phyloP scores from a whole-genome alignment of 805 yeast genomes.

The Cyberlindnera suaveolens region DNA sequence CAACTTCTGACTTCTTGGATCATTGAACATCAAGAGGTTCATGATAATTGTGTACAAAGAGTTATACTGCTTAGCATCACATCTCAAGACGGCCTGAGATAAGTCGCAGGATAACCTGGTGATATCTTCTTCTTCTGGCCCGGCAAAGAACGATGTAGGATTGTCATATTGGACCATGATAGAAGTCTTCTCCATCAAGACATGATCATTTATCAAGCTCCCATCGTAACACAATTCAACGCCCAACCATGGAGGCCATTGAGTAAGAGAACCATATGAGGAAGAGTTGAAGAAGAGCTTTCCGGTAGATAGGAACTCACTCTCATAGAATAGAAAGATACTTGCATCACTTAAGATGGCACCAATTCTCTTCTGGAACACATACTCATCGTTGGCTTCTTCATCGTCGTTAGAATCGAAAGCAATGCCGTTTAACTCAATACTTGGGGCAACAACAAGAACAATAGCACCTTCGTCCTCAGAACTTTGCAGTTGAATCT shows the following conservation, averaged over 20 bases:
- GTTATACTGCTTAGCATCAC: constrained; percentile 71
- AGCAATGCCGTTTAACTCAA: constrained; percentile 63
- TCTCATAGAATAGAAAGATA: constrained; percentile 57
- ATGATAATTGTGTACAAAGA: constrained; percentile 56
- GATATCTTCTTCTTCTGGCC: constrained; percentile 26
- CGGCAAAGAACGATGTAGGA: constrained; percentile 36
- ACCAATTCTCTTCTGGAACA: constrained; percentile 65
- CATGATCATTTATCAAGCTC: constrained; percentile 37
- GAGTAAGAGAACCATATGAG: constrained; percentile 53
- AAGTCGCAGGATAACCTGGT: constrained; percentile 55
- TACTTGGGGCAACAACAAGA: constrained; percentile 65
- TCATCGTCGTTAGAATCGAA: constrained; percentile 43
- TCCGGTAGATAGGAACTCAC: constrained; percentile 35
- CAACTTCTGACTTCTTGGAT: constrained; percentile 56
- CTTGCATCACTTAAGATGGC: constrained; percentile 63
- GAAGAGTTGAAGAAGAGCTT: constrained; percentile 38
- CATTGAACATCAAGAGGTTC: constrained; percentile 64
- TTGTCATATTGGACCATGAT: constrained; percentile 54
- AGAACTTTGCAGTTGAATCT: constrained; percentile 61
- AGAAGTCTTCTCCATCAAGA: constrained; percentile 60
- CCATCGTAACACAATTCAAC: constrained; percentile 59
- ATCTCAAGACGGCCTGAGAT: constrained; percentile 59
- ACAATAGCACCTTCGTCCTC: constrained; percentile 52
- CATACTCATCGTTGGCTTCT: constrained; percentile 37
- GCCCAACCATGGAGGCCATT: constrained; percentile 93